phyloP scores from a whole-genome alignment of 805 yeast species.

The Kregervanrija pseudodelftensis region DNA sequence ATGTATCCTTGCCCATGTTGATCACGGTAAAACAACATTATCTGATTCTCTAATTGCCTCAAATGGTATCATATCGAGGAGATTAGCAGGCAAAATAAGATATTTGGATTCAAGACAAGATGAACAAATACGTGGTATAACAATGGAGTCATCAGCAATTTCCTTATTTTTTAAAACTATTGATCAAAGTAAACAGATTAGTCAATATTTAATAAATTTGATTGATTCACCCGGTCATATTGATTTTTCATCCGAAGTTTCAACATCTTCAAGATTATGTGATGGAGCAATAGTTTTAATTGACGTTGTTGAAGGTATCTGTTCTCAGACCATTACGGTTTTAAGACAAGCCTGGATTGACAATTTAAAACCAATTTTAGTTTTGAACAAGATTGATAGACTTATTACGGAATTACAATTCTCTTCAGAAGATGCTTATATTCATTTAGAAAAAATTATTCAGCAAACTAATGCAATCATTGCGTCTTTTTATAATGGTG shows the following conservation, averaged over 20 bases:
- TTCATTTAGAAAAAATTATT: conserved; percentile 67
- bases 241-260: conserved; percentile 93
- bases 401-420: conserved; percentile 74
- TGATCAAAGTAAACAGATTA: conserved; percentile 31
- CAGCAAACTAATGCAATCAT: conserved; percentile 94
- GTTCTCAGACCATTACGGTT: conserved; percentile 94
- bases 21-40: conserved; percentile 94
- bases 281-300: conserved; percentile 95
- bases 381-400: conserved; percentile 87
- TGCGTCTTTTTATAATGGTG: conserved; percentile 90
- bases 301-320: conserved; percentile 97
- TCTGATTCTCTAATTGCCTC: conserved; percentile 90
- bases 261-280: conserved; percentile 91
- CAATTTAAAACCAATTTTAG: conserved; percentile 78
- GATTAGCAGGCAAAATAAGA: conserved; percentile 92
- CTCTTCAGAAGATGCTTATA: conserved; percentile 78
- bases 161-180: conserved; percentile 81
- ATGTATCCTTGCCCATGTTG: conserved; percentile 96
- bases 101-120: conserved; percentile 91
- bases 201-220: conserved; percentile 80
- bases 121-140: conserved; percentile 92
- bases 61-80: conserved; percentile 91
- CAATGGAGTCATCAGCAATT: conserved; percentile 96
- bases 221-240: conserved; percentile 99
- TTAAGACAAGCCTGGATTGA: conserved; percentile 95